These are phyloP conservation scores for Aspergillus ochraceoroseus DNA, from an alignment of 2,329 filamentous ascomycete species.

Conservation along the genomic window DNA sequence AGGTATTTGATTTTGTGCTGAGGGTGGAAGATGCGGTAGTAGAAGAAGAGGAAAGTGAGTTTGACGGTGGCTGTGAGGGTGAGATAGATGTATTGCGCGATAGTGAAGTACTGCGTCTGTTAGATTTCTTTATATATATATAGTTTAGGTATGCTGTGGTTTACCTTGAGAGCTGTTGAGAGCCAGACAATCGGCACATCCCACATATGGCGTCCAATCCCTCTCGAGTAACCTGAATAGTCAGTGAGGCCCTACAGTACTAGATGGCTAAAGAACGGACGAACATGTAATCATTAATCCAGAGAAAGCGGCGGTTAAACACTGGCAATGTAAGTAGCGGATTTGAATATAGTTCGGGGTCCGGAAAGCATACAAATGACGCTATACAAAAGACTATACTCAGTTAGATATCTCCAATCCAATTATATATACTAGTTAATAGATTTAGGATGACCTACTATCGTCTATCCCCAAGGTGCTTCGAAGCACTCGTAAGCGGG, in stretches of 20 bases:
- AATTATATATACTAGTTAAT: too few relatives aligned
- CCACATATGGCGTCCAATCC: slow-evolving; percentile 1
- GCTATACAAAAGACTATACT: neutral
- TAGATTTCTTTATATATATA: too few relatives aligned
- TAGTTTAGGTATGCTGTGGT: too few relatives aligned
- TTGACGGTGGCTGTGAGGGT: slow-evolving; percentile 22
- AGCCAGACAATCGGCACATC: neutral
- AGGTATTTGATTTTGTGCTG: slow-evolving; percentile 18
- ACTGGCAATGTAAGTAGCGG: neutral
- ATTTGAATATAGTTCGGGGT: neutral
- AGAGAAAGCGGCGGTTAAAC: neutral
- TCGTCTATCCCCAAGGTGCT: slow-evolving; percentile 1
- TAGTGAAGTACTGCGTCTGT: neutral
- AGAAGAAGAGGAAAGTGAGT: slow-evolving; percentile 28
- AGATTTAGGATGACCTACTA: neutral
- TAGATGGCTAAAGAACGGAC: neutral
- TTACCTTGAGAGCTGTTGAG: neutral
- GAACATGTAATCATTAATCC: neutral
- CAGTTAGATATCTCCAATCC: too few relatives aligned
- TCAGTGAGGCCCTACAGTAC: neutral
- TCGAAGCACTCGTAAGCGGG: neutral
- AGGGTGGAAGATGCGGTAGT: slow-evolving; percentile 28
- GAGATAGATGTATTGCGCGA: slow-evolving; percentile 1
- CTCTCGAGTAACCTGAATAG: neutral
- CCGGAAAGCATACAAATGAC: neutral